Conservation (phyloP, 2,329 filamentous ascomycete species). For the Xylaria digitata region DNA sequence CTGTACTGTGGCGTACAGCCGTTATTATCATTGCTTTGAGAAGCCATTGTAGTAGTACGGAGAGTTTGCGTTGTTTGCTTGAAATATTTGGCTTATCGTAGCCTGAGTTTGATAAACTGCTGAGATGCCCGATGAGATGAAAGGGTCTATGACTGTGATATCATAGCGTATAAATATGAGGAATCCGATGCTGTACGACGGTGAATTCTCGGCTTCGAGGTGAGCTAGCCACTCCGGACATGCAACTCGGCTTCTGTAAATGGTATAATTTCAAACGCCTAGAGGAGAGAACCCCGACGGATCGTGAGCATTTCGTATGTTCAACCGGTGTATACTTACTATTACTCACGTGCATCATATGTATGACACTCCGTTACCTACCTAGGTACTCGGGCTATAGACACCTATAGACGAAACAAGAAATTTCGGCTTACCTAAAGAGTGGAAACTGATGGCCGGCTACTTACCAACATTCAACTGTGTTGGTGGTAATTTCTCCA, state of each 20-base stretch:
- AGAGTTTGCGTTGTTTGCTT: constrained; percentile 2
- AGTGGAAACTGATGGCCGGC: constrained; percentile 33
- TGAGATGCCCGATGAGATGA: constrained; percentile 4
- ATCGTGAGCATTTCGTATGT: neutral
- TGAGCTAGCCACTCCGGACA: constrained; percentile 2
- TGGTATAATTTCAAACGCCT: constrained; percentile 27
- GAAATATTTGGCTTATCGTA: neutral
- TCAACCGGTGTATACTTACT: neutral
- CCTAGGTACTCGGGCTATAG: no score
- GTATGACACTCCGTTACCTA: neutral
- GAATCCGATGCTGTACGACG: constrained; percentile 16
- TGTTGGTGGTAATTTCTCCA: neutral
- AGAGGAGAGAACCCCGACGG: constrained; percentile 17
- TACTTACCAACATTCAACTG: no score
- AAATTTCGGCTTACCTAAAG: constrained; percentile 45
- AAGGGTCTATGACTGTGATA: constrained; percentile 11
- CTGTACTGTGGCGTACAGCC: constrained; percentile 48
- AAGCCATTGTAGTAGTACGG: constrained; percentile 41
- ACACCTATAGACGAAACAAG: neutral
- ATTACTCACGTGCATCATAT: constrained; percentile 1
- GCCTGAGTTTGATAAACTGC: constrained; percentile 3
- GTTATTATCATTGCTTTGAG: constrained; percentile 33
- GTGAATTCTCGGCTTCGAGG: constrained; percentile 34
- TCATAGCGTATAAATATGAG: constrained; percentile 18
- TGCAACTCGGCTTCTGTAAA: constrained; percentile 24